Evolutionary conservation across 305 asterid species (phyloP).

Genomic region (Plantago coronopus): DNA sequence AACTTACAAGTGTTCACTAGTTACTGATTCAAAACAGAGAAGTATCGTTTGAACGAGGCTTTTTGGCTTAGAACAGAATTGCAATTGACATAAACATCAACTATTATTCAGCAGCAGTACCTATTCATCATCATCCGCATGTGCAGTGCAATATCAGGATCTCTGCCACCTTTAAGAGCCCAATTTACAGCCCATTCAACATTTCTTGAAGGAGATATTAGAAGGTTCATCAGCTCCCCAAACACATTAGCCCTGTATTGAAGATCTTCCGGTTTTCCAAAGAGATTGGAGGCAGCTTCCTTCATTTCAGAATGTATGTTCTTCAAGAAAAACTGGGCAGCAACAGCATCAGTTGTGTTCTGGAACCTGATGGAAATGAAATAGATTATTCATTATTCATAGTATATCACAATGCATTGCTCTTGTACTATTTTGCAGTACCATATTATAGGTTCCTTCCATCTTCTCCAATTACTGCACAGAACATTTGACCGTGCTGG

Average conservation of each 20-base stretch:
- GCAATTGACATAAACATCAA: neutral
- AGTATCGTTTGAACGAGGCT: neutral
- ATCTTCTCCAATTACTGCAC: constrained; percentile 83
- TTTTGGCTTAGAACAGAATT: neutral
- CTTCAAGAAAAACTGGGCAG: constrained; percentile 91
- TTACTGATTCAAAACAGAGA: neutral
- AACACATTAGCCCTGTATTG: constrained; percentile 77
- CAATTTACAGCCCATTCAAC: constrained; percentile 64
- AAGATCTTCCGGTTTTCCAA: constrained; percentile 69
- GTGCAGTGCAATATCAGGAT: constrained; percentile 88
- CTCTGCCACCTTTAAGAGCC: constrained; percentile 62
- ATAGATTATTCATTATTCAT: constrained; percentile 11
- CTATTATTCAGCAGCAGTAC: constrained; percentile 31
- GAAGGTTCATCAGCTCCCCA: constrained; percentile 90
- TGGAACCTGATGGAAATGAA: constrained; percentile 64
- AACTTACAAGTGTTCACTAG: neutral
- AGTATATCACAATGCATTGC: neutral
- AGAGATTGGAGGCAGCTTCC: constrained; percentile 65
- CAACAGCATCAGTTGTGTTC: constrained; percentile 91
- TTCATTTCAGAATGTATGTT: constrained; percentile 72
- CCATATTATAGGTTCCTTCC: constrained; percentile 96
- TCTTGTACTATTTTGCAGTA: constrained; percentile 25
- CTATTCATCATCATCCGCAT: constrained; percentile 99
- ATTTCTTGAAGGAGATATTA: constrained; percentile 70
- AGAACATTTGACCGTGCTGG: constrained; percentile 69